phyloP scores from a whole-genome alignment of 140 eudicot species.

The Flaveria floridana region DNA sequence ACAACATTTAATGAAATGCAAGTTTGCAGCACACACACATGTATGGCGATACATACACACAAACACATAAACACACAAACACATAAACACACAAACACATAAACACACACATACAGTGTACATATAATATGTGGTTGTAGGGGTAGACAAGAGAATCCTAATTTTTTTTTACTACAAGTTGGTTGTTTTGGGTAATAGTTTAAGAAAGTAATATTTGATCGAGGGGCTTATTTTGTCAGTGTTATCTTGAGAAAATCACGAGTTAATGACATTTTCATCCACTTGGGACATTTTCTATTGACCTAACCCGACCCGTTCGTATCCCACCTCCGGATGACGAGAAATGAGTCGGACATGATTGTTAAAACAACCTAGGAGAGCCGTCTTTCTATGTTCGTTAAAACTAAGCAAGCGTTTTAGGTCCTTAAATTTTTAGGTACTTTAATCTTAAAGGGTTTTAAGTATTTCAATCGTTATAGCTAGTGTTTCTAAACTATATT shows the following conservation, averaged over 20 bases:
- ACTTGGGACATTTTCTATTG: background rate
- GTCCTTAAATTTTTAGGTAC: too few relatives aligned
- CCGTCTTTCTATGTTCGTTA: too few relatives aligned
- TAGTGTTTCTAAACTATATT: too few relatives aligned
- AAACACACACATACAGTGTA: too few relatives aligned
- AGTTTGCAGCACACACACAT: slow-evolving; percentile 11
- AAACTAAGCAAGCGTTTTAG: too few relatives aligned
- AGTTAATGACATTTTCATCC: too few relatives aligned
- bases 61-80: background rate
- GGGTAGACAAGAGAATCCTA: slow-evolving; percentile 18
- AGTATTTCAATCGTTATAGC: too few relatives aligned
- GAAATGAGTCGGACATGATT: background rate
- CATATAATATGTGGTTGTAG: background rate
- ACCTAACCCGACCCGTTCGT: background rate
- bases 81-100: background rate
- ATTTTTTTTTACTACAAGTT: background rate
- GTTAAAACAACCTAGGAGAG: too few relatives aligned
- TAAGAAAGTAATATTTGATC: background rate
- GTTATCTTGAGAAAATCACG: background rate
- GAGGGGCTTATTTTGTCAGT: slow-evolving; percentile 1
- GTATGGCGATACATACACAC: background rate
- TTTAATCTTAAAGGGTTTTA: too few relatives aligned
- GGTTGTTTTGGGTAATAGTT: slow-evolving; percentile 6
- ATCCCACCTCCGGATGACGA: background rate
- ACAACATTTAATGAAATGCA: slow-evolving; percentile 17